Conservation (phyloP, 306 rosid genomes). For the Macrotyloma uniflorum region DNA sequence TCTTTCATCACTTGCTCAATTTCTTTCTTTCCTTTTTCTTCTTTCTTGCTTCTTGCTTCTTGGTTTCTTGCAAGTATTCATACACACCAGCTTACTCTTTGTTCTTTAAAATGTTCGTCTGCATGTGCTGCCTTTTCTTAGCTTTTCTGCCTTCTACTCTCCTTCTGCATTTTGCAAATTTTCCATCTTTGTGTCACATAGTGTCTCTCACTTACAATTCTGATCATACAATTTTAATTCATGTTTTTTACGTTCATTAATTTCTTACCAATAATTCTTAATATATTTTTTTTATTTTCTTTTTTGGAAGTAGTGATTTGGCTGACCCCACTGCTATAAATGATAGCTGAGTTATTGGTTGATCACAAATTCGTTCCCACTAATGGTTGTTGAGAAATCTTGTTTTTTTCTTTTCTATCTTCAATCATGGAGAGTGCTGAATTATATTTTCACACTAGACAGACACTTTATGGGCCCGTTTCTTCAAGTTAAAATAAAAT, state of each 20-base stretch:
- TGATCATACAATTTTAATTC: too few relatives aligned
- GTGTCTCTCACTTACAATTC: neutral
- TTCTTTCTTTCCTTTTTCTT: neutral
- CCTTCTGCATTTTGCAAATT: neutral
- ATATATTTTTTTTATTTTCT: neutral
- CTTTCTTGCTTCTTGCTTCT: too few relatives aligned
- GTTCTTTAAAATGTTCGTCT: neutral
- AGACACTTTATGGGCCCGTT: neutral
- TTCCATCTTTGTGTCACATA: neutral
- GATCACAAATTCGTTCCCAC: slow-evolving; percentile 28
- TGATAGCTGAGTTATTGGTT: slow-evolving; percentile 33
- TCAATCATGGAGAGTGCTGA: neutral
- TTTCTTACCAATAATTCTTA: neutral
- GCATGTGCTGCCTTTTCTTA: neutral
- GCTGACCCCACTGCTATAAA: slow-evolving; percentile 5
- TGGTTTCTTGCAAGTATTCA: neutral
- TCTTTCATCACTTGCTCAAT: neutral
- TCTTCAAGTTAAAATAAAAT: neutral
- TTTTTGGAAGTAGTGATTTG: neutral
- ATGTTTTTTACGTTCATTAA: neutral
- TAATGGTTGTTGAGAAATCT: neutral
- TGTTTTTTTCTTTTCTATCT: neutral
- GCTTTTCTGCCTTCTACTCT: neutral
- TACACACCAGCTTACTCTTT: neutral
- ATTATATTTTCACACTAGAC: neutral